These are phyloP conservation scores for Aureobasidium sp. DNA, from an alignment of 2,329 filamentous ascomycete species.

Conservation along the genomic window DNA sequence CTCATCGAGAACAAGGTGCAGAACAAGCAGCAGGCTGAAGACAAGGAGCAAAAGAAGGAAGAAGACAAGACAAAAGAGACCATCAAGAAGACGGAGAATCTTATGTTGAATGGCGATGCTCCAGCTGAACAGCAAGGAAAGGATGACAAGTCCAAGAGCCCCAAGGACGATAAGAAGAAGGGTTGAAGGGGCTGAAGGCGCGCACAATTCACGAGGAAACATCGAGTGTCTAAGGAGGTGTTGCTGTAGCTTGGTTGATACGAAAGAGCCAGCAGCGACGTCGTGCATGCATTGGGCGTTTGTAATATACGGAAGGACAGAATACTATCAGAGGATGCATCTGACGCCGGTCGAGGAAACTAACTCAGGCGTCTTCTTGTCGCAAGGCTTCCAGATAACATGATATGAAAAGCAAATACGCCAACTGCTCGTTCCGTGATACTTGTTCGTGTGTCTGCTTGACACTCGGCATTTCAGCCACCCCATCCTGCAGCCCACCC, in stretches of 20 bases:
- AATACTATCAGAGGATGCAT: conserved; percentile 1
- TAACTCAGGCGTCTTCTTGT: background rate
- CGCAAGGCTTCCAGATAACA: background rate
- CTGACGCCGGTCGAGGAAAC: background rate
- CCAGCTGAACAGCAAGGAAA: conserved; percentile 35
- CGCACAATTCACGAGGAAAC: background rate
- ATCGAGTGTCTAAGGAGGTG: background rate
- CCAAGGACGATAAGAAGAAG: conserved; percentile 42
- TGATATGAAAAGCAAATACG: conserved; percentile 7
- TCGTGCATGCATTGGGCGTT: conserved; percentile 8
- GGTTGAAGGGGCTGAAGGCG: conserved; percentile 12
- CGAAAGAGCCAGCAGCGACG: background rate
- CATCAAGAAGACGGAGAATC: conserved; percentile 54
- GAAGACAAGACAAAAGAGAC: conserved; percentile 47
- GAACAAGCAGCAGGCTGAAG: conserved; percentile 93
- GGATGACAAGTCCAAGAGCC: conserved; percentile 34
- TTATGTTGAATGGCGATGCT: conserved; percentile 46
- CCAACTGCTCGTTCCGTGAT: background rate
- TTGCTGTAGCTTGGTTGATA: background rate
- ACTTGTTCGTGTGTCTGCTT: background rate
- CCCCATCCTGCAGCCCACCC: conserved; percentile 52
- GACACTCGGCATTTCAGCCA: conserved; percentile 18
- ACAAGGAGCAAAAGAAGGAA: conserved; percentile 77
- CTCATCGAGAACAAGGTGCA: conserved; percentile 99
- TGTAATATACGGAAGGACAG: conserved; percentile 6